A percentile compares a stretch with the other conserved stretches of the same genome.
Evolutionary conservation across 495 filamentous ascomycete genomes (phyloP).

Genomic region (Hyaloscypha finlandica): DNA sequence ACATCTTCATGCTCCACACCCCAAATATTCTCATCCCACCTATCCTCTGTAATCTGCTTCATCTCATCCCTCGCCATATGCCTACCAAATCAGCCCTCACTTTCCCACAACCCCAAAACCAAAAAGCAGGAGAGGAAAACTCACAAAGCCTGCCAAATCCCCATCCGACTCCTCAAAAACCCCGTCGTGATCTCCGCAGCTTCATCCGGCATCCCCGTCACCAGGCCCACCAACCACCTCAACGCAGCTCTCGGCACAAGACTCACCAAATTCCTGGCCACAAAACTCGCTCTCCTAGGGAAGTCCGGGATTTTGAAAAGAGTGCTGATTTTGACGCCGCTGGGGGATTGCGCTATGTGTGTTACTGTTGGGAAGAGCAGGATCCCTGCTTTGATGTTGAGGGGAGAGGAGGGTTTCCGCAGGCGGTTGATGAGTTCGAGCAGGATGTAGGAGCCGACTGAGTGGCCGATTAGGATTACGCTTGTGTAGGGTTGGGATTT

Average conservation of each 20-base stretch:
- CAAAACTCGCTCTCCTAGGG: conserved; percentile 49
- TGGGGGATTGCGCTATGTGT: conserved; percentile 67
- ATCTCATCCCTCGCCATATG: conserved; percentile 77
- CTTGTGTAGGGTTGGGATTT: conserved; percentile 41
- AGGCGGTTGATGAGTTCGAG: conserved; percentile 68
- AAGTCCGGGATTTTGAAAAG: conserved; percentile 57
- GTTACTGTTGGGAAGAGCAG: conserved; percentile 79
- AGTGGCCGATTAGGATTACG: conserved; percentile 81
- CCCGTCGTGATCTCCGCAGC: conserved; percentile 60
- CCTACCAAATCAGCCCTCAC: conserved; percentile 35
- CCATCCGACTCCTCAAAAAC: conserved; percentile 63
- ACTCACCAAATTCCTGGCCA: conserved; percentile 50
- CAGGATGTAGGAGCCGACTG: conserved; percentile 77
- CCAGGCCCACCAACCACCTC: conserved; percentile 22
- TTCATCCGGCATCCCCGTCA: conserved; percentile 57
- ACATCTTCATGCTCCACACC: conserved; percentile 52
- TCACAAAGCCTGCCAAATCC: conserved; percentile 71
- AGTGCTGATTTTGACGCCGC: conserved; percentile 57
- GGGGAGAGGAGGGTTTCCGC: conserved; percentile 28
- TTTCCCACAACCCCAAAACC: not conserved
- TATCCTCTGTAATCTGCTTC: conserved; percentile 69
- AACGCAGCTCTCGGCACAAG: conserved; percentile 26
- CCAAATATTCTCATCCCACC: conserved; percentile 83
- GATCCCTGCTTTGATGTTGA: conserved; percentile 55
- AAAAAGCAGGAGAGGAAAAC: conserved; percentile 38